phyloP scores from a whole-genome alignment of 1,284 basidiomycete species.

The Waitea zeae region DNA sequence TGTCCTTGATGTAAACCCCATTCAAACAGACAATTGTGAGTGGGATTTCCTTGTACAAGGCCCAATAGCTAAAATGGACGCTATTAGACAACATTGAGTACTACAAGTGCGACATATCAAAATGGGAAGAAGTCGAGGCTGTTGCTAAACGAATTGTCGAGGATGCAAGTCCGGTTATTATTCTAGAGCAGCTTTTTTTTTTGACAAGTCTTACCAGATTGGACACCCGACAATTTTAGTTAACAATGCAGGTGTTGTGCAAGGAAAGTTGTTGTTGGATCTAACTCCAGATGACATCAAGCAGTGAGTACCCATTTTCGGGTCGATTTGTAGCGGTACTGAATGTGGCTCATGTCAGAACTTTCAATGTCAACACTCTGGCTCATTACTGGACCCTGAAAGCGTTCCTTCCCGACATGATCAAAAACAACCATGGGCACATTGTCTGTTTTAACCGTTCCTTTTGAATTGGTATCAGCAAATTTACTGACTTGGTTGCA shows the following conservation, averaged over 20 bases:
- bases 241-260: slow-evolving; percentile 93
- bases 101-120: slow-evolving; percentile 82
- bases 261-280: slow-evolving; percentile 76
- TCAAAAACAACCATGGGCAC: slow-evolving; percentile 65
- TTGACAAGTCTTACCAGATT: slow-evolving; percentile 26
- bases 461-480: slow-evolving; percentile 4
- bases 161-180: slow-evolving; percentile 32
- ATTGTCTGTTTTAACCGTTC: slow-evolving; percentile 41
- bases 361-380: slow-evolving; percentile 78
- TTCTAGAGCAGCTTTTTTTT: not conserved
- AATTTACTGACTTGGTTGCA: not conserved
- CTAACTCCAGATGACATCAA: slow-evolving; percentile 61
- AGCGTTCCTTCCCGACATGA: slow-evolving; percentile 85
- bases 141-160: slow-evolving; percentile 54
- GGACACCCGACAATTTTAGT: slow-evolving; percentile 82
- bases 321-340: slow-evolving; percentile 2
- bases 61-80: slow-evolving; percentile 2
- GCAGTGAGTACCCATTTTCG: slow-evolving; percentile 34
- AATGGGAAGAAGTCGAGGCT: slow-evolving; percentile 63
- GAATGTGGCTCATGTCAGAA: slow-evolving; percentile 34
- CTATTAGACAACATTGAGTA: slow-evolving; percentile 62
- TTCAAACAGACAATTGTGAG: slow-evolving; percentile 60
- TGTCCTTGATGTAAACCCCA: slow-evolving; percentile 69
- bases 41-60: slow-evolving; percentile 4
- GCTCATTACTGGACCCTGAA: slow-evolving; percentile 86